A percentile compares a stretch with the other conserved stretches of the same genome.
These are phyloP conservation scores for Diaporthe ampelina DNA, from an alignment of 2,329 filamentous ascomycete species.

Conservation along the genomic window DNA sequence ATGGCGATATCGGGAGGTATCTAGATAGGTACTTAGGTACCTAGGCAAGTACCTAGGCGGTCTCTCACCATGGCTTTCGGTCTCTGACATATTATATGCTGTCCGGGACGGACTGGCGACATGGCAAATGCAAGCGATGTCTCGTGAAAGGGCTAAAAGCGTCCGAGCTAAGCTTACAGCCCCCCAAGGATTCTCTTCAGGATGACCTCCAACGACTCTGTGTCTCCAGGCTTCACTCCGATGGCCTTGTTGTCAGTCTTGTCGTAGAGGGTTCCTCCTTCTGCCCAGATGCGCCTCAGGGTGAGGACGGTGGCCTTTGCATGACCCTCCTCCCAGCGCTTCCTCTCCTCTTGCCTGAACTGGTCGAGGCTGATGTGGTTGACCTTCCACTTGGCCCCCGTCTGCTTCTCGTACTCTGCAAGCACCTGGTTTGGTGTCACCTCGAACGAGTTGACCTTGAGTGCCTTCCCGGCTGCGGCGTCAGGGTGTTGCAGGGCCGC, in stretches of 20 bases:
- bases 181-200: constrained; percentile 45
- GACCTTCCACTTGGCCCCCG: constrained; percentile 68
- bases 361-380: constrained; percentile 65
- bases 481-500: constrained; percentile 71
- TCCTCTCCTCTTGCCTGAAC: constrained; percentile 69
- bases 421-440: constrained; percentile 73
- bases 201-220: constrained; percentile 63
- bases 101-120: not conserved
- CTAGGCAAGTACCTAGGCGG: too few relatives aligned
- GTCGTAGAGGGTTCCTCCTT: constrained; percentile 79
- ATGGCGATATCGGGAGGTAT: not conserved
- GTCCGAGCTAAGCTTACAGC: not conserved
- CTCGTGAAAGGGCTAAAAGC: not conserved
- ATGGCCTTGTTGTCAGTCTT: constrained; percentile 76
- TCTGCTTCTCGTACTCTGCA: constrained; percentile 78
- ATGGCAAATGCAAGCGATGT: not conserved
- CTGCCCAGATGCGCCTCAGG: constrained; percentile 78
- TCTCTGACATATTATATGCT: not conserved
- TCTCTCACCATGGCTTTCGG: not conserved
- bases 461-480: constrained; percentile 65
- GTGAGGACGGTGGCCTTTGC: constrained; percentile 70
- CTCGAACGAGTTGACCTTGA: constrained; percentile 81
- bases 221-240: constrained; percentile 60
- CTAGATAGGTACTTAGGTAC: too few relatives aligned
- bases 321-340: constrained; percentile 68